Evolutionary conservation across 2,329 filamentous ascomycete genomes (phyloP), one percentile per base, ranked within the genome.

Genomic region (Monosporascus sp.): DNA sequence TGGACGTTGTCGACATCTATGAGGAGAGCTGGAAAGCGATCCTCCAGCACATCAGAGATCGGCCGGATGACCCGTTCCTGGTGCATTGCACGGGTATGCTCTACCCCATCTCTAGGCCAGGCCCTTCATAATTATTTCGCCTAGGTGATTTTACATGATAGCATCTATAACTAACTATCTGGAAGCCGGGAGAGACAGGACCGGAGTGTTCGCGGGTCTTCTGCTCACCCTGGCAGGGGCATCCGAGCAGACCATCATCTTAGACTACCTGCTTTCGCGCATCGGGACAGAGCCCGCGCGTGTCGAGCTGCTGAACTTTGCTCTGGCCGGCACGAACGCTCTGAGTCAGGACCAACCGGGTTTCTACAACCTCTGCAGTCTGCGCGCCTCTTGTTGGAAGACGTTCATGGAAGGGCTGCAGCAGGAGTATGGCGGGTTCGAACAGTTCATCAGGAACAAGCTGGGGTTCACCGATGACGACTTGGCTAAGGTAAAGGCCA

Each of bases 201-300:
- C 79, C 0, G 79, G 79, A 8, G 70, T 82, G 8, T 62, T 81
- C 8, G 71, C 74, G 0, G 78, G 74, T 9, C 63, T 83, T 5
- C 66, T 83, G n/a, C 70, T 78, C 51, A 68, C 68, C n/a, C 70
- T 82, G 15, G 76, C 77, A 1, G 79, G 78, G 31, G 74, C 75
- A 24, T 57, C 71, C 5, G 58, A 67, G 11, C 72, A 79, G 24
- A 67, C 64, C 14, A 67, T 79, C 37, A 60, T 67, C 20, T 65
- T 76, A 44, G 80, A 83, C 67, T 83, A 77, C 67, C 69, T 81
- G 65, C 70, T 83, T 28, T 81, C 78, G 9, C 73, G 80, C 28
- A 72, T 83, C 55, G 79, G 79, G 31, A 73, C 70, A 0, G 80
- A 82, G 65, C 74, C 74, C 26, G 77, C 74, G 7, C 76, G 78